Evolutionary conservation across 2,329 filamentous ascomycete genomes (phyloP), one percentile per base, ranked within the genome.

Genomic region (Cryphonectria parasitica): DNA sequence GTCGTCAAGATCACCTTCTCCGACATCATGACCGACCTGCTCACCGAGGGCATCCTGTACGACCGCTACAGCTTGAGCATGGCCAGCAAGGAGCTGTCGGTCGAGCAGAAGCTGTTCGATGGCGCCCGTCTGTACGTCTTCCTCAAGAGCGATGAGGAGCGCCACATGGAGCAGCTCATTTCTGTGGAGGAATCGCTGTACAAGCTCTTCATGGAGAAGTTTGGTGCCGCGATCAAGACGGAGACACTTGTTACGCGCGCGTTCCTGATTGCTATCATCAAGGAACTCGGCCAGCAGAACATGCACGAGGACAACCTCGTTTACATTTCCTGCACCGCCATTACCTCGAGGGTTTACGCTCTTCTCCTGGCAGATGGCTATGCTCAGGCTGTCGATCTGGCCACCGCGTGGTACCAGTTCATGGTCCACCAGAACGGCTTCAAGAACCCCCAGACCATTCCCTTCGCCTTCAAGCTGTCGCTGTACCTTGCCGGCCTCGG

Each of bases 381-480:
- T 36, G 66, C 63, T 19, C 66, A 71, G 66, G 71, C 71, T 22
- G 66, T 69, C 34, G 71, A 68, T 58, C 68, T 72, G 65, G 62
- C 69, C 60, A 72, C 71, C 15, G 71, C 63, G n/a, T 72, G 71
- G 71, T 71, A 71, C 66, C 71, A 72, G 45, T 72, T 72, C 69
- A 71, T 72, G 64, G 41, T 67, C 66, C 60, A 62, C 71, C 71
- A 71, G 66, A 71, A 72, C 49, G 71, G 71, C 58, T 72, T 72
- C 71, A 71, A 72, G 69, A 71, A 71, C 43, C 58, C 71, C n/a
- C 61, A 63, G 71, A 71, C 66, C 22, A 72, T 72, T 61, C 66
- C 71, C 49, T 72, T 71, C 66, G 69, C 71, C 45, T 72, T 72
- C 71, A 72, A 72, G 69, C 49, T 72, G 60, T 72, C 71, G 15